These are phyloP conservation scores for Dalbergia oliveri DNA, from an alignment of 306 rosid genomes.

Conservation along the genomic window DNA sequence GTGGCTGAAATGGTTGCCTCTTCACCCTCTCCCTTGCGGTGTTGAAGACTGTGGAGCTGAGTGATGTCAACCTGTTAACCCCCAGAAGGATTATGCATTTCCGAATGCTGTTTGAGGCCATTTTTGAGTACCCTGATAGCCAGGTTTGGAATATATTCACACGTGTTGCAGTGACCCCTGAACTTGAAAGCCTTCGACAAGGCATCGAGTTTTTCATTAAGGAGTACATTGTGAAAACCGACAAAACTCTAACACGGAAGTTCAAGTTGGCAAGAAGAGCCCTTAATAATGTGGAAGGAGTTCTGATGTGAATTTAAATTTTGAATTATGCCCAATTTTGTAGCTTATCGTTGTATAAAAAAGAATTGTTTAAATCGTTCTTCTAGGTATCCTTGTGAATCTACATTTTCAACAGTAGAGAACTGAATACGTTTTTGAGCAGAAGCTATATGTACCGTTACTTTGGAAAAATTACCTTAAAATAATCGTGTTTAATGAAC, in stretches of 20 bases:
- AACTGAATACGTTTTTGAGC: too few relatives aligned
- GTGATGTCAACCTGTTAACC: constrained; percentile 66
- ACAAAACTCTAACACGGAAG: constrained; percentile 55
- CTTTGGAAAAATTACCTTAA: too few relatives aligned
- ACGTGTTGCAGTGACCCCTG: constrained; percentile 75
- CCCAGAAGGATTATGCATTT: constrained; percentile 86
- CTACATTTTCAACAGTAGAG: neutral
- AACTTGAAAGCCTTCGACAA: constrained; percentile 75
- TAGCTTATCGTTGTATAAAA: constrained; percentile 28
- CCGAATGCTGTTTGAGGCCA: constrained; percentile 81
- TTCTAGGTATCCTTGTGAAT: constrained; percentile 8
- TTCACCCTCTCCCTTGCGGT: constrained; percentile 79
- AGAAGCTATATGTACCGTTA: too few relatives aligned
- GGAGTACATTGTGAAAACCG: constrained; percentile 70
- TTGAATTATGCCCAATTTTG: constrained; percentile 48
- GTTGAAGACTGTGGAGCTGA: constrained; percentile 74
- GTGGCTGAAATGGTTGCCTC: constrained; percentile 84
- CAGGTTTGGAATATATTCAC: constrained; percentile 82
- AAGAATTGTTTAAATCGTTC: neutral
- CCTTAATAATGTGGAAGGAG: constrained; percentile 77
- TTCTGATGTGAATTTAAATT: constrained; percentile 64
- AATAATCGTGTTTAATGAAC: too few relatives aligned
- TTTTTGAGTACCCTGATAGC: constrained; percentile 69
- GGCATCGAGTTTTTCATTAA: constrained; percentile 76
- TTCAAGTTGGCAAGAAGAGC: constrained; percentile 80